A percentile compares a stretch with the other conserved stretches of the same genome.
These are phyloP conservation scores for Epithemia pelagica DNA, from an alignment of 108 stramenopile species.

Conservation along the genomic window DNA sequence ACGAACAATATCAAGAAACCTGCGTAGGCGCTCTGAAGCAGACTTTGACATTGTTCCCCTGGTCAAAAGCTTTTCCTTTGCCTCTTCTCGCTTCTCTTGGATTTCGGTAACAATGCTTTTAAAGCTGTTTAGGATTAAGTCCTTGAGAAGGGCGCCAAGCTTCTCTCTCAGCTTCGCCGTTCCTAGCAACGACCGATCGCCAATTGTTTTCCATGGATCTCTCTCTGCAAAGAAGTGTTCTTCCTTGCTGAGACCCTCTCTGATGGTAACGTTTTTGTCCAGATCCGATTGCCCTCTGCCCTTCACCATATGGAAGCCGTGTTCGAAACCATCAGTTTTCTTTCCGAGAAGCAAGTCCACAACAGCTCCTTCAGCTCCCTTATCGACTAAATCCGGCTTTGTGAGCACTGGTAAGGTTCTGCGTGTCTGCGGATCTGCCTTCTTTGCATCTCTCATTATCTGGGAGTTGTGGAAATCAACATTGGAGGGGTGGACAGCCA, in stretches of 20 bases:
- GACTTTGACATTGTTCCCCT: too few species aligned
- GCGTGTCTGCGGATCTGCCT: constrained; percentile 53
- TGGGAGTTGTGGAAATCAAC: constrained; percentile 82
- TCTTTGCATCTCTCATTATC: constrained; percentile 51
- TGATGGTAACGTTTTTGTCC: constrained; percentile 31
- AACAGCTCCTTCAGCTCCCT: constrained; percentile 42
- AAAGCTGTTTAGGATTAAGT: constrained; percentile 34
- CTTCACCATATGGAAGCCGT: constrained; percentile 61
- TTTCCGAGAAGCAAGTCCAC: constrained; percentile 38
- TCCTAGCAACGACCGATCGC: constrained; percentile 36
- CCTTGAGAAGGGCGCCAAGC: constrained; percentile 38
- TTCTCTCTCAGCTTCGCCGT: constrained; percentile 38
- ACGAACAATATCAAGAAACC: too few species aligned
- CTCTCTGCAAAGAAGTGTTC: constrained; percentile 35
- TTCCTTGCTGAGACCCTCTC: constrained; percentile 36
- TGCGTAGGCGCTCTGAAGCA: too few species aligned
- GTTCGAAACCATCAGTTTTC: constrained; percentile 10
- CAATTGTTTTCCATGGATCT: constrained; percentile 42
- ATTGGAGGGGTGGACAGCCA: constrained; percentile 76
- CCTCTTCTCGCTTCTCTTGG: background rate
- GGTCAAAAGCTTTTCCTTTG: too few species aligned
- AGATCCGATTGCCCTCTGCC: constrained; percentile 55
- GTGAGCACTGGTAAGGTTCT: constrained; percentile 87
- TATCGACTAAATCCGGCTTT: constrained; percentile 83
- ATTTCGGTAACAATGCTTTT: constrained; percentile 32